Conservation (phyloP, 2,329 filamentous ascomycete genomes). For the Leptoxyphium fumago region DNA sequence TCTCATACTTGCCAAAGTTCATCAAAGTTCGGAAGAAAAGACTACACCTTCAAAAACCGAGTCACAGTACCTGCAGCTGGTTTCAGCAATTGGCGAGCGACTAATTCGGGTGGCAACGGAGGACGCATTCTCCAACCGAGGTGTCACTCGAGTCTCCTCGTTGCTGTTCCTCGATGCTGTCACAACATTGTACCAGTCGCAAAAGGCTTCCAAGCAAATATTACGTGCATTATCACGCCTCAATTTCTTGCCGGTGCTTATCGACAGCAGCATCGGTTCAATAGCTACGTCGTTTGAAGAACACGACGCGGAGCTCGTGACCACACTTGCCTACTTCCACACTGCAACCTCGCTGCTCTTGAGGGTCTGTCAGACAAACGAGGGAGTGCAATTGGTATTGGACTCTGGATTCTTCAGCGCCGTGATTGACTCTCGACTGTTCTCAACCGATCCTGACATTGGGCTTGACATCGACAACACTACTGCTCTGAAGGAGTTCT, state of each 20-base stretch:
- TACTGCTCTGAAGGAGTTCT: conserved; percentile 64
- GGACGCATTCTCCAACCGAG: conserved; percentile 75
- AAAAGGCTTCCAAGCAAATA: conserved; percentile 58
- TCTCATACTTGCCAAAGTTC: conserved; percentile 9
- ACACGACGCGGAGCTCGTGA: conserved; percentile 33
- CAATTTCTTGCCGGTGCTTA: conserved; percentile 80
- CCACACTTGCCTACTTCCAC: conserved; percentile 47
- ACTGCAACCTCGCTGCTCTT: conserved; percentile 71
- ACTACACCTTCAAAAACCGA: conserved; percentile 5
- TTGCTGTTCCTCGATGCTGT: conserved; percentile 70
- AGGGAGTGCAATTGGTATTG: conserved; percentile 75
- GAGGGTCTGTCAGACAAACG: conserved; percentile 66
- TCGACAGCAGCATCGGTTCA: conserved; percentile 69
- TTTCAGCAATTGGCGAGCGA: conserved; percentile 67
- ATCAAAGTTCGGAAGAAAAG: conserved; percentile 2
- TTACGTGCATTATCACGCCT: conserved; percentile 68
- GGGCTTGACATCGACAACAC: conserved; percentile 61
- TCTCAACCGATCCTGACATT: conserved; percentile 80
- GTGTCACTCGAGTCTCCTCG: conserved; percentile 69
- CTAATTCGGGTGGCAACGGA: conserved; percentile 81
- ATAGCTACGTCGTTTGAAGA: conserved; percentile 51
- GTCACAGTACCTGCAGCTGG: conserved; percentile 40
- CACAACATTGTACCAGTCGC: conserved; percentile 51
- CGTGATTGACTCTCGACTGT: conserved; percentile 69
- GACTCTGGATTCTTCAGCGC: conserved; percentile 77